Base-by-base conservation (phyloP, 129 eudicot genomes). In the Tagetes patula region DNA sequence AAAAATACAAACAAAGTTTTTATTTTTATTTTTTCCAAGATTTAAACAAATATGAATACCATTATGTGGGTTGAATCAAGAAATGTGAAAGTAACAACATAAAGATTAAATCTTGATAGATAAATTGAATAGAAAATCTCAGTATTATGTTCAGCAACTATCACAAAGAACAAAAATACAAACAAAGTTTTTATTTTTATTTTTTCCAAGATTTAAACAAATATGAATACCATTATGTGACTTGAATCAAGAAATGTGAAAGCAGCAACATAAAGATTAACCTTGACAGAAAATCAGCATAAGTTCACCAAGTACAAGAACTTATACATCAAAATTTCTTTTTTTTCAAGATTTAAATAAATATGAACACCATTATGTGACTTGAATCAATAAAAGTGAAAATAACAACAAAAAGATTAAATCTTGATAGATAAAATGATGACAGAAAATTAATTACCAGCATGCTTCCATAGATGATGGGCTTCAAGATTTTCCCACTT, bases 401-500 rank as follows among this genome's bases (percentile, higher is more conserved):
- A 7, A 8, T 46, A 13, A 43, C 60, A 47, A 10, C 69, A 70
- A 36, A 48, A 78, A 69, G 61, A 58, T 67, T 8, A 4, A 54
- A 46, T 41, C 58, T 76, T 72, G 72, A 61, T 64, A 32, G 48
- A 66, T 4, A 36, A 54, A 55, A 74, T 48, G 40, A 47, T 59
- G 53, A 69, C 12, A 39, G 56, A 31, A 14, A 53, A 4, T 80
- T 73, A 78, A 4, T 80, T 73, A 78, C 83, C 87, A 72, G 86
- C 93, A 82, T 95, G 99, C 73, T 88, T 95, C 30, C 96, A 88
- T 40, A 95, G 91, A 79, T 95, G 99, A 79, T 90, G 99, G 70
- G 96, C 87, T 86, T 95, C 99, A 85, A 95, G 97, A 80, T 87
- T 82, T 70, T 95, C 97, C 94, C 91, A 90, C 74, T 88, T 95